Conservation (phyloP, 345 rosid species). For the Xanthoceras sorbifolium region DNA sequence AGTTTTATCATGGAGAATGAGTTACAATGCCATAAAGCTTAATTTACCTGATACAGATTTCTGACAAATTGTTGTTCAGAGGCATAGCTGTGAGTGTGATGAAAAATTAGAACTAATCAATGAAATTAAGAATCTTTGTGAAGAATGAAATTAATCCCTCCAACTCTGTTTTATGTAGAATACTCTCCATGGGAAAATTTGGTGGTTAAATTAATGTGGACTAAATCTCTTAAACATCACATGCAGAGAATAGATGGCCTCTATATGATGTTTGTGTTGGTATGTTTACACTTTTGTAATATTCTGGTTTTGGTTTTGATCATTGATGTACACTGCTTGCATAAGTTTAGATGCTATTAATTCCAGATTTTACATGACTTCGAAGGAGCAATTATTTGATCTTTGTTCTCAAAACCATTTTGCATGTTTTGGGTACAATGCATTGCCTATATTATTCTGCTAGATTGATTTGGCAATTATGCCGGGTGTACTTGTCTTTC, state of each 20-base stretch:
- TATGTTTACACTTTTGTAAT: neutral
- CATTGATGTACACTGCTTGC: neutral
- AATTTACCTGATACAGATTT: neutral
- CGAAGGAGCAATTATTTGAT: neutral
- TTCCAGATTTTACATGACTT: neutral
- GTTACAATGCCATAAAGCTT: neutral
- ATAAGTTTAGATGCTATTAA: neutral
- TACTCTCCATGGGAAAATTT: neutral
- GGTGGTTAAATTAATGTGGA: neutral
- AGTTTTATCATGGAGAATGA: neutral
- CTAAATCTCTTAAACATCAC: neutral
- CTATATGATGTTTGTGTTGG: neutral
- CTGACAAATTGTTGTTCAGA: neutral
- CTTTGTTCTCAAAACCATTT: neutral
- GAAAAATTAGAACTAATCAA: neutral
- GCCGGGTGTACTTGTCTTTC: constrained; percentile 28
- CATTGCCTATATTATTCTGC: neutral
- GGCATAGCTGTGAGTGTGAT: neutral
- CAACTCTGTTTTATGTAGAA: neutral
- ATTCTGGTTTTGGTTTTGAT: neutral
- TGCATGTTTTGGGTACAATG: constrained; percentile 22
- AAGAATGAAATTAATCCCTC: neutral
- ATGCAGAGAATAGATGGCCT: neutral
- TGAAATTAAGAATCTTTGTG: neutral
- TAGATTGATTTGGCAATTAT: constrained; percentile 24